phyloP scores from a whole-genome alignment of 345 rosid species.

The Eucalyptus pauciflora region DNA sequence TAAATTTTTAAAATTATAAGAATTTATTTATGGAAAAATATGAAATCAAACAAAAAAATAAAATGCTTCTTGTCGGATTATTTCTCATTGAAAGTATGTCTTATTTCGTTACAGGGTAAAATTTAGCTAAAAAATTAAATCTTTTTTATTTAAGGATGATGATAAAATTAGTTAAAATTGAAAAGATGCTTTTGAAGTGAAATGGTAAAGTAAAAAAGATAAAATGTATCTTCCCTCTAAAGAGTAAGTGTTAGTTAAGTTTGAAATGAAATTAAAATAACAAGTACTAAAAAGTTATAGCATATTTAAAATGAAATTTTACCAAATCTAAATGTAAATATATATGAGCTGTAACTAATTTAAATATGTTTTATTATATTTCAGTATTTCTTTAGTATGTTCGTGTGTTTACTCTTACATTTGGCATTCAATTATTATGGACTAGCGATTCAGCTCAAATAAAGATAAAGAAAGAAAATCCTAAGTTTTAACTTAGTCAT shows the following conservation, averaged over 20 bases:
- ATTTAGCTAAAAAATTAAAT: background rate
- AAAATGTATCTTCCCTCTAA: background rate
- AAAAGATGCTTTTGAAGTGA: background rate
- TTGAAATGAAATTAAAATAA: background rate
- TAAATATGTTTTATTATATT: background rate
- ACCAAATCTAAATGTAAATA: background rate
- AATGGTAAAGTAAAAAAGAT: background rate
- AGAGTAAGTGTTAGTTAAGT: background rate
- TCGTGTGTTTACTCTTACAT: background rate
- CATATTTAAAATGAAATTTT: background rate
- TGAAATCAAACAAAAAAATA: background rate
- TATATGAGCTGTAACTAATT: background rate
- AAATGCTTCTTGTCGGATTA: background rate
- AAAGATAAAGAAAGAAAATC: rapidly evolving
- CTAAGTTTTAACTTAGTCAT: background rate
- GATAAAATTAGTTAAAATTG: background rate
- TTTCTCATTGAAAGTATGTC: background rate
- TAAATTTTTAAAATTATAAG: background rate
- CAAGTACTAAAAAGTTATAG: background rate
- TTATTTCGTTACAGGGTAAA: background rate
- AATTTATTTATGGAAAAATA: background rate
- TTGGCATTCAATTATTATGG: background rate
- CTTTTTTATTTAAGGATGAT: background rate
- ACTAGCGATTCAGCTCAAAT: background rate
- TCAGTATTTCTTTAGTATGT: rapidly evolving